A percentile compares a stretch with the other conserved stretches of the same genome.
These are phyloP conservation scores for Aspergillus amoenus DNA, from an alignment of 2,329 filamentous ascomycete genomes.

Conservation along the genomic window DNA sequence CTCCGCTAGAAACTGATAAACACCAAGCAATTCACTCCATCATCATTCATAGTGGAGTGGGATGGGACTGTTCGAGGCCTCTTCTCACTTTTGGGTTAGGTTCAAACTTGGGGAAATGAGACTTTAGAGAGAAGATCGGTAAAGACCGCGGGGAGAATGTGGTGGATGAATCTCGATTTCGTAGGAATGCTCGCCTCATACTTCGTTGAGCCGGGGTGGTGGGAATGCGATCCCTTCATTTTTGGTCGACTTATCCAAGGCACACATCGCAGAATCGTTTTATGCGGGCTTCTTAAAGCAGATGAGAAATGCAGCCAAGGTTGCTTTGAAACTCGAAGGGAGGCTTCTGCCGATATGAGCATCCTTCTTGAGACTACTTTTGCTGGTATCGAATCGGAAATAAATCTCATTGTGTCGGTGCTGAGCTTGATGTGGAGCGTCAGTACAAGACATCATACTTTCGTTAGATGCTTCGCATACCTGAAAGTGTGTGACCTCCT, in stretches of 20 bases:
- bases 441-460: background rate
- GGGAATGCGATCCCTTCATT: slow-evolving; percentile 2
- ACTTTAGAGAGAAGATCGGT: background rate
- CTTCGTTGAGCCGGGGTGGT: background rate
- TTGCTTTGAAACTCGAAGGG: background rate
- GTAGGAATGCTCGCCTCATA: slow-evolving; percentile 2
- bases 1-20: background rate
- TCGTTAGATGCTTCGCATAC: background rate
- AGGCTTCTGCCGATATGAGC: background rate
- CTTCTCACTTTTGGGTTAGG: background rate
- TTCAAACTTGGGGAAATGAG: background rate
- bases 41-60: background rate
- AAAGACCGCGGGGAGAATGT: background rate
- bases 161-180: background rate
- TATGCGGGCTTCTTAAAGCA: background rate
- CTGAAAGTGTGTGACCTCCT: background rate
- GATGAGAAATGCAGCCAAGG: background rate
- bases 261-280: background rate
- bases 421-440: background rate
- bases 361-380: background rate
- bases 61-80: background rate
- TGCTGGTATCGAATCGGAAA: background rate
- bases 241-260: background rate
- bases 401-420: background rate
- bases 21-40: background rate